Evolutionary conservation across 176 grass and related monocot species (phyloP).

Genomic region (Rhynchospora pubera): DNA sequence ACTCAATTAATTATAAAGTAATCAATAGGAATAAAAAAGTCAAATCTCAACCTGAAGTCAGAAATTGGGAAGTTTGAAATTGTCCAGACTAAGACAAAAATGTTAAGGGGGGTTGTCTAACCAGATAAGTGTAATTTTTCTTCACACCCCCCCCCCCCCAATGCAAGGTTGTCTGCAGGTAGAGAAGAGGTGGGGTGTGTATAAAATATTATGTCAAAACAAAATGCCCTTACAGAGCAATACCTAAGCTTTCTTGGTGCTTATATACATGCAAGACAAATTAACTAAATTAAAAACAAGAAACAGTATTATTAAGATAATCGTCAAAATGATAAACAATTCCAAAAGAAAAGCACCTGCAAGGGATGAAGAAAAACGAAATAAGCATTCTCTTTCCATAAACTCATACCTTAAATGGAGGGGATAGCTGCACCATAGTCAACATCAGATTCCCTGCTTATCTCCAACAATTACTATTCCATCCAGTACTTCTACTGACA

Average conservation of each 20-base stretch:
- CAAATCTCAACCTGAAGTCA: no score
- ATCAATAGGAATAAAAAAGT: no score
- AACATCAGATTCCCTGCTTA: not conserved
- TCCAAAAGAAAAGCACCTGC: not conserved
- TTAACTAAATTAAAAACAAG: not conserved
- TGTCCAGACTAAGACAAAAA: no score
- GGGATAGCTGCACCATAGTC: not conserved
- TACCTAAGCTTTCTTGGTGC: not conserved
- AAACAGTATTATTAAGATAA: not conserved
- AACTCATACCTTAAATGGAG: not conserved
- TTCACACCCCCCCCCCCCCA: no score
- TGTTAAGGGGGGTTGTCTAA: no score
- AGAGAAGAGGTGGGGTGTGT: no score
- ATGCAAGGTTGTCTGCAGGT: no score
- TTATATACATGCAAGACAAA: not conserved
- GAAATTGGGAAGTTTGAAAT: no score
- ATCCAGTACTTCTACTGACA: conserved; percentile 24
- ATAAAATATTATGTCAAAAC: not conserved
- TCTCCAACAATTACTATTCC: conserved; percentile 9
- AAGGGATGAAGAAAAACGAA: not conserved
- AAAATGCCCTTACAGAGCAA: not conserved
- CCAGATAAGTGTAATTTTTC: no score
- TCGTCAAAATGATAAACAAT: not conserved
- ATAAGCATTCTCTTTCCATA: not conserved
- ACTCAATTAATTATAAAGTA: no score